Base-by-base conservation (phyloP, 768 basidiomycete species). In the Tricholoma furcatifolium region DNA sequence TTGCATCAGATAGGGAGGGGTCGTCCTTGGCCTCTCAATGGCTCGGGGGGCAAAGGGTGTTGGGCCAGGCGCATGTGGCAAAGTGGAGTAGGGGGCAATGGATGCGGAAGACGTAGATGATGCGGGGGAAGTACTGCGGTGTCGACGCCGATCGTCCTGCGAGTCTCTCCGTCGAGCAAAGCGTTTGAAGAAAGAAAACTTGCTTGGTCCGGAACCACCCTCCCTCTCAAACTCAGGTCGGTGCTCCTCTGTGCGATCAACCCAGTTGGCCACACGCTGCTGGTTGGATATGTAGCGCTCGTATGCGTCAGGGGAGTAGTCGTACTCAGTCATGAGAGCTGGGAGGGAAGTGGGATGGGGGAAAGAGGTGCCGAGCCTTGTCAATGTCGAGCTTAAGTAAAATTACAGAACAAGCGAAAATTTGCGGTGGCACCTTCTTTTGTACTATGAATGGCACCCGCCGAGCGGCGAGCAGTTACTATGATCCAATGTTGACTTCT, bases 291-390 rank as follows among this genome's bases (percentile, higher is more conserved):
- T 30, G 56, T 73, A 71, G 4, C 74, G 78, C 49, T 81, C 74
- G 63, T 74, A 74, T 14, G 78, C 81, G 48, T 74, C 81, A 14
- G 81, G 81, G 27, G 81, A 83, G 65, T 73, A 82, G 68, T 83
- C 81, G 73, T 82, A 82, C 65, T 82, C 81, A 2, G 81, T 82
- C 81, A 82, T 82, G 11, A 52, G 42, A 27, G 44, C 21, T 30
- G 39, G 42, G 18, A 43, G 30, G 41, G 27, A 56, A 41, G 31
- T 43, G 47, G 30, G 20, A 31, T 47, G 54, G 34, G 34, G 39
- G 50, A 18, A 40, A 31, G 40, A 20, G 34, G n/a, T 12, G 20
- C 12, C 17, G 11, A 49, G 43, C 41, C 34, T 38, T 34, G n/a
- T 32, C 35, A 48, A 21, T 36, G 35, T 18, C 23, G 38, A 27